phyloP scores from a whole-genome alignment of 2,329 filamentous ascomycete genomes.

The Emmonsia crescens region DNA sequence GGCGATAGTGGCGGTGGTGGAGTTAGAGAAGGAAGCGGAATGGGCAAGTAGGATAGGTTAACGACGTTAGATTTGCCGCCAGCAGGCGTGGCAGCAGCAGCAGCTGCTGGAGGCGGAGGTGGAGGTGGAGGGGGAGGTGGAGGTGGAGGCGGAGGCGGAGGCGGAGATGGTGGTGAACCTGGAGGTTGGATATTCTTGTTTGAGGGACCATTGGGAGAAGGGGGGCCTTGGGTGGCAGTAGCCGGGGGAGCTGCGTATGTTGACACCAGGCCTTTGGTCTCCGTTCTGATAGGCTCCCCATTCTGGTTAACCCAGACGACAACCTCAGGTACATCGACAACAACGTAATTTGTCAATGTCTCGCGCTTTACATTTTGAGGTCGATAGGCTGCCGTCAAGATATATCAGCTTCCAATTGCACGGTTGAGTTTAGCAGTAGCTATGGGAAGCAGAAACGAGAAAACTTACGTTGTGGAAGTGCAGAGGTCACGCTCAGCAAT shows the following conservation, averaged over 20 bases:
- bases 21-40: neutral
- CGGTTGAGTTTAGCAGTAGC: too few species aligned
- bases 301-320: constrained; percentile 51
- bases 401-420: neutral
- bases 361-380: constrained; percentile 29
- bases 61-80: neutral
- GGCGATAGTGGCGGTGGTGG: neutral
- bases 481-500: constrained; percentile 32
- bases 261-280: constrained; percentile 36
- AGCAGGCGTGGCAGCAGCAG: too few species aligned
- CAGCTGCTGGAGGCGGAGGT: neutral
- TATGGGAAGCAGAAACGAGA: neutral
- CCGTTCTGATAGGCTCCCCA: constrained; percentile 39
- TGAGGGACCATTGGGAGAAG: neutral
- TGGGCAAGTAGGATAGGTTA: neutral
- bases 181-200: neutral
- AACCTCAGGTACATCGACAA: constrained; percentile 38
- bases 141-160: neutral
- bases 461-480: constrained; percentile 31
- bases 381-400: constrained; percentile 15
- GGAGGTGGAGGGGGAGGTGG: too few species aligned
- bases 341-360: constrained; percentile 23
- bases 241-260: constrained; percentile 41
- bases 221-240: neutral
- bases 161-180: neutral